These are phyloP conservation scores for Teratosphaeria nubilosa DNA, from an alignment of 2,329 filamentous ascomycete genomes.

Conservation along the genomic window DNA sequence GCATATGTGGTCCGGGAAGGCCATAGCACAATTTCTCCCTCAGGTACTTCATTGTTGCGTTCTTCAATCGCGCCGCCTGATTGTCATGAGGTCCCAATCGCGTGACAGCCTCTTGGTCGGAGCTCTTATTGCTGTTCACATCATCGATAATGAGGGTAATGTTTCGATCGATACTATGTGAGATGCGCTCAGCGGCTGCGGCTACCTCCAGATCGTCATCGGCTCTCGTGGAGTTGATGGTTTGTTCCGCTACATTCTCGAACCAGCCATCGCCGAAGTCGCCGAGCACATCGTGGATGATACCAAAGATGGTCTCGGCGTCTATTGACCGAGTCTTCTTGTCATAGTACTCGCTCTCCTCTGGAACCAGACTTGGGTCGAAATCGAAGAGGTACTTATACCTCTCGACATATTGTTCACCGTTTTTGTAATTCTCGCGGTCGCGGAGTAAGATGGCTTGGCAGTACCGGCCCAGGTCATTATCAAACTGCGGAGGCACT, in stretches of 20 bases:
- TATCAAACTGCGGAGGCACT: constrained; percentile 5
- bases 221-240: neutral
- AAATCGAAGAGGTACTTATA: constrained; percentile 48
- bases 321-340: neutral
- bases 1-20: constrained; percentile 43
- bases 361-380: constrained; percentile 9
- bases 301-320: neutral
- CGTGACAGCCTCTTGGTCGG: neutral
- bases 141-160: neutral
- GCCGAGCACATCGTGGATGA: neutral
- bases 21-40: constrained; percentile 47
- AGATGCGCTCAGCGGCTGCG: neutral
- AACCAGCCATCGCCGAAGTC: neutral
- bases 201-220: neutral
- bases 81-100: neutral
- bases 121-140: neutral
- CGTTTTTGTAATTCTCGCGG: constrained; percentile 47
- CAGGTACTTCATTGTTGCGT: constrained; percentile 44
- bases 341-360: neutral
- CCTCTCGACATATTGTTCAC: constrained; percentile 44
- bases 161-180: neutral
- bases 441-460: constrained; percentile 43
- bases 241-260: neutral
- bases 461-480: constrained; percentile 33
- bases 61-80: constrained; percentile 10